A percentile compares a stretch with the other conserved stretches of the same genome.
phyloP scores from a whole-genome alignment of 1,284 basidiomycete species.

The Cryptococcus floricola region DNA sequence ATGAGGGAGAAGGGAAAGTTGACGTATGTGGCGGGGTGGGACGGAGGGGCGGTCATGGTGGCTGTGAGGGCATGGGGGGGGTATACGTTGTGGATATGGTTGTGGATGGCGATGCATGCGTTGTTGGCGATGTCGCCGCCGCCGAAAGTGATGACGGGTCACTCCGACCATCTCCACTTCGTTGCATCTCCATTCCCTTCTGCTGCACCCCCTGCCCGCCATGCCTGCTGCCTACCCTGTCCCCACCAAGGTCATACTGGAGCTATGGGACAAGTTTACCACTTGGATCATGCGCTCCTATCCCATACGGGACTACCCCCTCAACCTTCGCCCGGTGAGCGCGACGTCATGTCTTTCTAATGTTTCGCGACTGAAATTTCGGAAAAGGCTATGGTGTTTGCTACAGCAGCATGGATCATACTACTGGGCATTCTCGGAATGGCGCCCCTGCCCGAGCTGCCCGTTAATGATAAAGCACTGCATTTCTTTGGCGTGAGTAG shows the following conservation, averaged over 20 bases:
- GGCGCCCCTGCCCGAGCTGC: slow-evolving; percentile 41
- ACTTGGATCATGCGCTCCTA: slow-evolving; percentile 34
- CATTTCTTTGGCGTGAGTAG: slow-evolving; percentile 47
- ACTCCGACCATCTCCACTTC: neutral
- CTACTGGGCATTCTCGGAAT: slow-evolving; percentile 45
- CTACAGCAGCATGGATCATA: slow-evolving; percentile 44
- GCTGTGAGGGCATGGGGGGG: too few species aligned
- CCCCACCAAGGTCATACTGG: slow-evolving; percentile 34
- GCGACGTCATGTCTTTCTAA: neutral
- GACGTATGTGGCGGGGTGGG: neutral
- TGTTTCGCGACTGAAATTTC: neutral
- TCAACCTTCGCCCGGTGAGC: slow-evolving; percentile 45
- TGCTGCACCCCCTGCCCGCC: neutral
- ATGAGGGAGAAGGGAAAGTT: neutral
- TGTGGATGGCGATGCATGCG: too few species aligned
- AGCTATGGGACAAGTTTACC: slow-evolving; percentile 23
- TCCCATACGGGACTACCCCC: slow-evolving; percentile 35
- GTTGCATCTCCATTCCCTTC: neutral
- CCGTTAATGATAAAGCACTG: slow-evolving; percentile 48
- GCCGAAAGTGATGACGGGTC: neutral
- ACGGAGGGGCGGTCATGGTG: neutral
- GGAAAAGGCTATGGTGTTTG: slow-evolving; percentile 36
- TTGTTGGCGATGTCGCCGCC: too few species aligned
- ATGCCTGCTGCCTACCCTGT: slow-evolving; percentile 30
- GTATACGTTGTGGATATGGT: too few species aligned